phyloP scores from a whole-genome alignment of 805 yeast species.

The Jamesozyma lodderae region DNA sequence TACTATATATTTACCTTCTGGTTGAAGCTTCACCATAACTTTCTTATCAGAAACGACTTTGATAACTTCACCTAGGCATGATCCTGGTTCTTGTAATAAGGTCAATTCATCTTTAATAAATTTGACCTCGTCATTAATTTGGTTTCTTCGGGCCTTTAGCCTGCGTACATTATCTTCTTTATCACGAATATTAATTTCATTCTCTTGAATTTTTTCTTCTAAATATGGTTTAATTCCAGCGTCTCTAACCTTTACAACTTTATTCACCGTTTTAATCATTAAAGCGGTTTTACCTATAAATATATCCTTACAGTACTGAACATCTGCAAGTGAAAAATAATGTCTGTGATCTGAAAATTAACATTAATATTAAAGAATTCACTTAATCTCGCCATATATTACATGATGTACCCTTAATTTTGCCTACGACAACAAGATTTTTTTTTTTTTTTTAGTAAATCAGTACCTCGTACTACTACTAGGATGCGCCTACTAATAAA shows the following conservation, averaged over 20 bases:
- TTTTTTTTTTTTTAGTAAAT: no score
- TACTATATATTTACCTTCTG: constrained; percentile 95
- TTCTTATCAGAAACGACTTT: constrained; percentile 92
- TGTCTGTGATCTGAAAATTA: no score
- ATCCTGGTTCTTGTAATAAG: constrained; percentile 90
- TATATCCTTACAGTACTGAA: no score
- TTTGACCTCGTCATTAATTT: constrained; percentile 85
- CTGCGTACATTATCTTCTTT: constrained; percentile 87
- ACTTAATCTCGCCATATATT: no score
- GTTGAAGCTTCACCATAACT: constrained; percentile 90
- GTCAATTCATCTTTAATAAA: constrained; percentile 87
- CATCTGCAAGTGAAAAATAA: no score
- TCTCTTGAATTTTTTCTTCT: constrained; percentile 86
- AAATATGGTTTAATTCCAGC: constrained; percentile 83
- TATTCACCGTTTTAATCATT: no score
- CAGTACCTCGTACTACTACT: neutral
- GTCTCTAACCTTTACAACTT: no score
- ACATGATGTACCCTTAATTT: no score
- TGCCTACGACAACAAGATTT: no score
- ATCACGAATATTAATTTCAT: constrained; percentile 75
- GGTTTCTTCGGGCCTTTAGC: constrained; percentile 91
- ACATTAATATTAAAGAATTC: no score
- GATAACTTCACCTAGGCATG: constrained; percentile 94
- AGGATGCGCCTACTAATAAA: neutral
- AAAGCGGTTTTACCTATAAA: no score